Conservation (phyloP, 805 yeast species). For the Zygosaccharomyces siamensis region DNA sequence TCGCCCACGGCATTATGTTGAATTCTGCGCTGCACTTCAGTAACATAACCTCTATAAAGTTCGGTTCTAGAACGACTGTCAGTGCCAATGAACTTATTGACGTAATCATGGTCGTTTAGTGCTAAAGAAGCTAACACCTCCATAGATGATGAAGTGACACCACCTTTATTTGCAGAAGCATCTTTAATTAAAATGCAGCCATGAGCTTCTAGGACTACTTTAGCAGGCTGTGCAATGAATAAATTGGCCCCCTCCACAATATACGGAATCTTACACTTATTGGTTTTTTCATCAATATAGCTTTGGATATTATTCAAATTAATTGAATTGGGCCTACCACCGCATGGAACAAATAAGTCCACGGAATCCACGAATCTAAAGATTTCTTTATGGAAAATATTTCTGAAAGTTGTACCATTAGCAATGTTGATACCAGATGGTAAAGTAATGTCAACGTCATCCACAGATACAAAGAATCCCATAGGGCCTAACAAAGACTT, state of each 20-base stretch:
- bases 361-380: constrained; percentile 59
- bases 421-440: constrained; percentile 72
- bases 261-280: constrained; percentile 73
- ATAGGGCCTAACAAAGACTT: constrained; percentile 56
- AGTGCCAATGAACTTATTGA: constrained; percentile 63
- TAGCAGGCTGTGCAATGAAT: constrained; percentile 92
- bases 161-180: constrained; percentile 97
- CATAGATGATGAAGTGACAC: constrained; percentile 93
- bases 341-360: constrained; percentile 94
- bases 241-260: constrained; percentile 97
- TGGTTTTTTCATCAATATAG: constrained; percentile 70
- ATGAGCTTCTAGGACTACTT: constrained; percentile 75
- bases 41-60: constrained; percentile 79
- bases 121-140: constrained; percentile 94
- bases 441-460: constrained; percentile 70
- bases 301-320: constrained; percentile 74
- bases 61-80: constrained; percentile 51
- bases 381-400: constrained; percentile 75
- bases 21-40: constrained; percentile 72
- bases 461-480: constrained; percentile 82
- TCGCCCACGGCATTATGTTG: constrained; percentile 76
- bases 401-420: constrained; percentile 87
- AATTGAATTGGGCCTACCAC: constrained; percentile 97
- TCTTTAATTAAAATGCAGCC: constrained; percentile 89
- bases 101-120: constrained; percentile 79